Base-by-base conservation (phyloP, 2,329 filamentous ascomycete species). In the Ophiobolus disseminans region DNA sequence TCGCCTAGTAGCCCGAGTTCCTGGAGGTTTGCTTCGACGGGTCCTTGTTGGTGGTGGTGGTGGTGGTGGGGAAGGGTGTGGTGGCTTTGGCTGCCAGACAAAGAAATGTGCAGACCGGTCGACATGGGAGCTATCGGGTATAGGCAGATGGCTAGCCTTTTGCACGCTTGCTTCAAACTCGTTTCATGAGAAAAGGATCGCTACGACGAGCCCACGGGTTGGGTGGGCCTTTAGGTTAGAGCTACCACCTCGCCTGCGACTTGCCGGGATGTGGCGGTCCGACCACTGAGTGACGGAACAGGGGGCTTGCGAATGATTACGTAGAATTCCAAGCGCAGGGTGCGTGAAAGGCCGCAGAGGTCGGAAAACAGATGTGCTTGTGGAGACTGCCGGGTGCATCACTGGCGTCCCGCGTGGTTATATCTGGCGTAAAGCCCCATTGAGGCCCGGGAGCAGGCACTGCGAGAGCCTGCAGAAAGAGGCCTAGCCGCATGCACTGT, bases 111-210 rank as follows among this genome's bases (percentile, higher is more conserved):
- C 59, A 63, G 60, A 48, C 58, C 62, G 65, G 60, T 68, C 66
- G 70, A 72, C 70, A 73, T 72, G 68, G 67, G 62, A 65, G 23
- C 47, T 40, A 53, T 49, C 45, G 48, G 55, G 60, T 48, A 60
- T 57, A 62, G 59, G 60, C 57, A 58, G 56, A 57, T 45, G 53
- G 58, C 64, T 59, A 60, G 63, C 56, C 58, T 63, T 68, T 66
- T 48, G 65, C 62, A 45, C 34, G 43, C 43, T 69, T 65, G 69
- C 69, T 62, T 73, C 70, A 73, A 62, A 58, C 60, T 65, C 63
- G 70, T 73, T 73, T 73, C 70, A 73, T 66, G 50, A 70, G 60
- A 65, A 58, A 61, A 61, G 53, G 54, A 63, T 62, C 53, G 55
- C 55, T 57, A 44, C 45, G 52, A 47, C 52, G 50, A 59, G 53